These are phyloP conservation scores for Stephanocyclus meneghinianus DNA, from an alignment of 352 stramenopile species.

Conservation along the genomic window DNA sequence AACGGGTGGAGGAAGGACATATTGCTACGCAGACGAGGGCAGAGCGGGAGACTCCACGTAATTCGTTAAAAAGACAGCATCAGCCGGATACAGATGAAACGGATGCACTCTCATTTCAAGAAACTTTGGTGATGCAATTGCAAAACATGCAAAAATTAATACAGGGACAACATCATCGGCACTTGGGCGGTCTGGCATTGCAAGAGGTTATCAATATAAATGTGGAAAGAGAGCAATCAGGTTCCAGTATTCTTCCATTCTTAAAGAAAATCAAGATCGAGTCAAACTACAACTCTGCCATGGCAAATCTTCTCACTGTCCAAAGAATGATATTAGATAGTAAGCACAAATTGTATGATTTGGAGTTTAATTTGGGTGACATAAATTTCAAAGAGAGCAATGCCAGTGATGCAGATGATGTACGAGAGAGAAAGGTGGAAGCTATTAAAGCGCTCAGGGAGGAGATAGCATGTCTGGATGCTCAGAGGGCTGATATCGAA, in stretches of 20 bases:
- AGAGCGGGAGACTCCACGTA: background rate
- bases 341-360: conserved; percentile 14
- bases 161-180: background rate
- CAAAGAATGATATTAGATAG: conserved; percentile 16
- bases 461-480: background rate
- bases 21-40: background rate
- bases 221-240: background rate
- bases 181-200: background rate
- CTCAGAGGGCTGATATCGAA: background rate
- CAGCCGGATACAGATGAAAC: background rate
- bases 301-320: conserved; percentile 1
- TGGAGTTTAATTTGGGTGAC: background rate
- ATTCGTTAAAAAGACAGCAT: background rate
- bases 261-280: background rate
- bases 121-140: background rate
- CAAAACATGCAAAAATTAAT: conserved; percentile 3
- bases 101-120: background rate
- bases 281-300: background rate
- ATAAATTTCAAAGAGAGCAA: background rate
- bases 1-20: background rate
- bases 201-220: background rate
- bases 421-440: background rate
- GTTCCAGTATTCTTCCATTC: background rate
- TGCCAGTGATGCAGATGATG: background rate
- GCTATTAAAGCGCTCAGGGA: background rate